These are phyloP conservation scores for Meyerozyma athensensis DNA, from an alignment of 1,139 yeast species.

Conservation along the genomic window DNA sequence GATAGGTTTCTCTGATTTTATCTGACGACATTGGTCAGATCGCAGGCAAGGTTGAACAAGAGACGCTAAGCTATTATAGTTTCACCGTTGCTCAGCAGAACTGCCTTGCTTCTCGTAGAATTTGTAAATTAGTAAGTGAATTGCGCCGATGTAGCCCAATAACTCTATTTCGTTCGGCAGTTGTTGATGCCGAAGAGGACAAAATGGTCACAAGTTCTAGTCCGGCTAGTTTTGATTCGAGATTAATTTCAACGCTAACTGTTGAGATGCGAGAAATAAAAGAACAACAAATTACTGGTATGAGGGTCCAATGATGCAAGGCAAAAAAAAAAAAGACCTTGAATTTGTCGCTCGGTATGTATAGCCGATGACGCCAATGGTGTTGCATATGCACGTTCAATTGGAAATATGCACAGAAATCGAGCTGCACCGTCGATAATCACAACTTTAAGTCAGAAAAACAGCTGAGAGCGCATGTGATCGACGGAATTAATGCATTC, in stretches of 20 bases:
- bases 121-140: slow-evolving; percentile 3
- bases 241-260: too few relatives aligned
- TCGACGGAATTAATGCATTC: background rate
- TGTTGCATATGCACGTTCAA: slow-evolving; percentile 1
- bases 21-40: slow-evolving; percentile 18
- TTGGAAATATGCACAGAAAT: background rate
- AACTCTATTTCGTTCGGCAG: too few relatives aligned
- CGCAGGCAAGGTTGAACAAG: background rate
- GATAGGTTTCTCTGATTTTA: slow-evolving; percentile 54
- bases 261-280: too few relatives aligned
- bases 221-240: too few relatives aligned
- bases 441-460: background rate
- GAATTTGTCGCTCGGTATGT: background rate
- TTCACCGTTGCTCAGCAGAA: too few relatives aligned
- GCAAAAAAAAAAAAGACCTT: background rate
- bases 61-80: too few relatives aligned
- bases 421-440: background rate
- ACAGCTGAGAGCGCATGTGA: background rate
- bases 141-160: too few relatives aligned
- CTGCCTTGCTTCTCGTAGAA: background rate
- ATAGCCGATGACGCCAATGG: background rate
- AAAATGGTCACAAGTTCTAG: too few relatives aligned
- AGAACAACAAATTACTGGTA: too few relatives aligned
- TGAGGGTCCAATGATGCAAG: too few relatives aligned
- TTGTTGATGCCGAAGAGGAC: too few relatives aligned